Evolutionary conservation across 1,284 basidiomycete species (phyloP), one percentile per base, ranked within the genome.

Genomic region (Cryptococcus sp.): DNA sequence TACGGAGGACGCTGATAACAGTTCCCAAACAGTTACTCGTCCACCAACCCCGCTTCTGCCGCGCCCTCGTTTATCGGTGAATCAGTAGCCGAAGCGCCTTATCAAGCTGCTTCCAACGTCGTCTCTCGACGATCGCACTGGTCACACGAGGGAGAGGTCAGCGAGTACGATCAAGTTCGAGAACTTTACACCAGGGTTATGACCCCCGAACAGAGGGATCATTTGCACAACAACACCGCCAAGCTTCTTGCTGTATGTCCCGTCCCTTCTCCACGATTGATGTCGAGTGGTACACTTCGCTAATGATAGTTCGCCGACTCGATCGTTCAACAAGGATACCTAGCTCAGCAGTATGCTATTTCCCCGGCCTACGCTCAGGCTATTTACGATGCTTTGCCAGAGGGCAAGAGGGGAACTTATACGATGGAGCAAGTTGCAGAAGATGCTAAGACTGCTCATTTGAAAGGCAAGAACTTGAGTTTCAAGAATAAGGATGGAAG

Each of bases 221-320:
- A 70, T 48, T 50, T 72, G 19, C 71, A 72, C 61, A 49, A 51
- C n/a, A 72, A 73, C 56, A 73, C 68, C 7, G 67, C 66, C 19
- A 52, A 62, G 31, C 53, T 73, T 18, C 61, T 71, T 43, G 34
- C 42, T 22, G 19, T 42, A 40, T 5, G 13, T 24, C 9, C 16
- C 24, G 3, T 49, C n/a, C n/a, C 16, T 40, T 16, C 14, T 21
- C 37, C 16, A 5, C 14, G 7, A 5, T 7, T 21, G 37, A 40
- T 40, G 4, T 40, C 37, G n/a, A 21, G 37, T 5, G 11, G 34
- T 10, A 36, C 34, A 10, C 34, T 10, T n/a, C 11, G 43, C 23
- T 41, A 11, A 40, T 48, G 42, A 28, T 51, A 68, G 63, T 59
- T 61, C 40, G 66, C 68, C 53, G 69, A 70, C 42, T 55, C 59